phyloP scores from a whole-genome alignment of 345 rosid genomes.

The Citrus sp. region DNA sequence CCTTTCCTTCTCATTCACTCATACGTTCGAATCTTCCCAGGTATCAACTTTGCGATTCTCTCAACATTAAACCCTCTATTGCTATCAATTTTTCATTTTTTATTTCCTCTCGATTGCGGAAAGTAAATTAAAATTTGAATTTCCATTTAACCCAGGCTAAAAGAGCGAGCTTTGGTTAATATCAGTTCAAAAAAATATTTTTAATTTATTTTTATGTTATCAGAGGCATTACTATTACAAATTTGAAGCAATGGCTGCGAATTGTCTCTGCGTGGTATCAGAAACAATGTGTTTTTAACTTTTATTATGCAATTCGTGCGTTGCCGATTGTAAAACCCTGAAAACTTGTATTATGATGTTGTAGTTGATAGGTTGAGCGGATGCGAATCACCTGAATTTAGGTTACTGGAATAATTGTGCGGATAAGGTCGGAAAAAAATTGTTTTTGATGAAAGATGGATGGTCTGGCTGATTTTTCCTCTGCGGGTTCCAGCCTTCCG shows the following conservation, averaged over 20 bases:
- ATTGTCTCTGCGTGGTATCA: neutral
- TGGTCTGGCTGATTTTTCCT: constrained; percentile 8
- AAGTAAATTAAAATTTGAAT: neutral
- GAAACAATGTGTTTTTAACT: too few relatives aligned
- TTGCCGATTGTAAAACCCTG: neutral
- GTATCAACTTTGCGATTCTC: neutral
- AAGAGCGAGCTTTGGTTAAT: neutral
- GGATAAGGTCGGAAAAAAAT: neutral
- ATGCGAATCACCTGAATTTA: neutral
- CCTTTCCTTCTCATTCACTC: neutral
- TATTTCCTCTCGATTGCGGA: neutral
- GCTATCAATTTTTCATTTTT: neutral
- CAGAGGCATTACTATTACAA: neutral
- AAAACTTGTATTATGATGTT: neutral
- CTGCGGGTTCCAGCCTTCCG: constrained; percentile 20
- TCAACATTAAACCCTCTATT: too few relatives aligned
- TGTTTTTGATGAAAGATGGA: constrained; percentile 1
- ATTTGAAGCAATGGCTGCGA: neutral
- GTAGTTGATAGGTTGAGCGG: neutral
- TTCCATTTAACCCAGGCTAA: neutral
- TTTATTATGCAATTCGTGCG: neutral
- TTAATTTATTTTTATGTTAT: neutral
- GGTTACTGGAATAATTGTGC: neutral
- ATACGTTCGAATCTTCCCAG: neutral
- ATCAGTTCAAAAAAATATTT: neutral